These are phyloP conservation scores for Neurospora sp. DNA, from an alignment of 495 filamentous ascomycete species.

Conservation along the genomic window DNA sequence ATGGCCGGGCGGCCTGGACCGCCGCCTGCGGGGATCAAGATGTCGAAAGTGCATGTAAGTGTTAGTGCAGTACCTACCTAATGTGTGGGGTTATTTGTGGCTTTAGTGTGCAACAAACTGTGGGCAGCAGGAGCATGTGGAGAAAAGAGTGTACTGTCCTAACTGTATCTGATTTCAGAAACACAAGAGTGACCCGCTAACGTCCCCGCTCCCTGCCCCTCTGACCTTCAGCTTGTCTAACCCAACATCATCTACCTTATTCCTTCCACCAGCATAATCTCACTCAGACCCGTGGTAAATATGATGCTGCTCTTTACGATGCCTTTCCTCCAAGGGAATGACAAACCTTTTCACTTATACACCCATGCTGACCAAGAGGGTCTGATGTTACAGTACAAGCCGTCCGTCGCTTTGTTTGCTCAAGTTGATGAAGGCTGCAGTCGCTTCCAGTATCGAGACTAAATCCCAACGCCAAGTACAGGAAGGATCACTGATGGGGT, in stretches of 20 bases:
- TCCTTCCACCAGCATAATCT: background rate
- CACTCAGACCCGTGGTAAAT: background rate
- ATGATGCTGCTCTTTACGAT: background rate
- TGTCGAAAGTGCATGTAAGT: background rate
- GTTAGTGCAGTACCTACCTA: background rate
- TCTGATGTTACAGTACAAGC: background rate
- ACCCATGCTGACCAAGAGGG: background rate
- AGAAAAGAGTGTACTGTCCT: background rate
- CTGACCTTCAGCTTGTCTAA: background rate
- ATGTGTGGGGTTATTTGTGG: background rate
- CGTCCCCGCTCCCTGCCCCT: background rate
- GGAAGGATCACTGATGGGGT: background rate
- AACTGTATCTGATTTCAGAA: background rate
- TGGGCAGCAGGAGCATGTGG: background rate
- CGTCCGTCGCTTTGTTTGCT: background rate
- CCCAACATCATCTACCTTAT: background rate
- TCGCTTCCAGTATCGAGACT: background rate
- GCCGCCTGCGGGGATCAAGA: background rate
- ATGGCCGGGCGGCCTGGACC: background rate
- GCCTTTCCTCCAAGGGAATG: background rate
- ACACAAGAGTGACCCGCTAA: background rate
- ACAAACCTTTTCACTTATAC: background rate
- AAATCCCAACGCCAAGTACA: background rate
- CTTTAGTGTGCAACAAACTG: accelerated
- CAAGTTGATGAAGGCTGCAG: background rate